A percentile compares a stretch with the other conserved stretches of the same genome.
Conservation (phyloP, 2,329 filamentous ascomycete species). For the Trichoderma gracile region DNA sequence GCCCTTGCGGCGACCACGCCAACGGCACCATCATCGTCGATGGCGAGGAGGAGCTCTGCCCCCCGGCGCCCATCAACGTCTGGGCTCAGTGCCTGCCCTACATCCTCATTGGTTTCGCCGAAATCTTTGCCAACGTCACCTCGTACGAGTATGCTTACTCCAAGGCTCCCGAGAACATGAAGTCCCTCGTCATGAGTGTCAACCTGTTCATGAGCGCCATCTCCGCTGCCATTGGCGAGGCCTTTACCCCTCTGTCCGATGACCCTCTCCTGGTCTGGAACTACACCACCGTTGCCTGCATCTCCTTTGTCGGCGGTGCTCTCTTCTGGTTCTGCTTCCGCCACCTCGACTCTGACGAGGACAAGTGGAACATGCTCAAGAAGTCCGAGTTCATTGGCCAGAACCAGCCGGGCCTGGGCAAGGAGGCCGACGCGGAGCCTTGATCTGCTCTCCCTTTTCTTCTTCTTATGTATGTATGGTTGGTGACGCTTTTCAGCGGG, state of each 20-base stretch:
- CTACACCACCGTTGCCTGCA: conserved; percentile 63
- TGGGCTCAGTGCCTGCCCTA: conserved; percentile 58
- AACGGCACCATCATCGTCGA: conserved; percentile 33
- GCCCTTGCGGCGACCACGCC: conserved; percentile 60
- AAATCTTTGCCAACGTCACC: conserved; percentile 57
- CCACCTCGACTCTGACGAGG: conserved; percentile 66
- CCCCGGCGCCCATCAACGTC: conserved; percentile 64
- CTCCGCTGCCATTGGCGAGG: conserved; percentile 69
- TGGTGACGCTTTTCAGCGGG: conserved; percentile 1
- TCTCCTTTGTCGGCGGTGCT: conserved; percentile 62
- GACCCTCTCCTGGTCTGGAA: conserved; percentile 73
- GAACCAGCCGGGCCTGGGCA: conserved; percentile 40
- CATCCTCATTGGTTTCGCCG: conserved; percentile 53
- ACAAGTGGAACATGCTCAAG: conserved; percentile 64
- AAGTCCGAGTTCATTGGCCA: conserved; percentile 46
- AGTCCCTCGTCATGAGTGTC: conserved; percentile 69
- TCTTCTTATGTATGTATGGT: background rate
- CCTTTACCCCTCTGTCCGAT: conserved; percentile 59
- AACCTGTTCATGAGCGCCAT: conserved; percentile 72
- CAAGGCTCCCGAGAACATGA: conserved; percentile 79
- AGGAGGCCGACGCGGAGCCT: conserved; percentile 28
- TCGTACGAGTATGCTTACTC: conserved; percentile 76
- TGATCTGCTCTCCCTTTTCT: background rate
- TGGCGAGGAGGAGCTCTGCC: conserved; percentile 47
- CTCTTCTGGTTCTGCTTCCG: conserved; percentile 70